Conservation (phyloP, 306 rosid genomes). For the Rosa multiflora region DNA sequence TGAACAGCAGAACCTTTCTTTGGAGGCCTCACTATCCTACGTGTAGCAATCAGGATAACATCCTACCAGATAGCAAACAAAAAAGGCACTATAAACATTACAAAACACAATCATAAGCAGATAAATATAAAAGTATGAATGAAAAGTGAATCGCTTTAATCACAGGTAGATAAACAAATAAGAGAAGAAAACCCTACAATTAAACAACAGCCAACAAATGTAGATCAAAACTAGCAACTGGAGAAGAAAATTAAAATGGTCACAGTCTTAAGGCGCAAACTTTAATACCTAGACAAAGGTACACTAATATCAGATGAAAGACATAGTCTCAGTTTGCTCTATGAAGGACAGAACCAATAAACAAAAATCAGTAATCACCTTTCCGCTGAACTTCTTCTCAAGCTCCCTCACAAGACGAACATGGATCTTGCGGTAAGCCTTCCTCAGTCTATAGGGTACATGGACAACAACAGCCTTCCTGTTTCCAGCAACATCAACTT, state of each 20-base stretch:
- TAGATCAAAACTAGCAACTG: not conserved
- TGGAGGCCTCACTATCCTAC: conserved; percentile 70
- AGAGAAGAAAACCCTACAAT: not conserved
- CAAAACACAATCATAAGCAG: not conserved
- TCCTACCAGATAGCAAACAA: conserved; percentile 37
- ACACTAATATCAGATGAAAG: not conserved
- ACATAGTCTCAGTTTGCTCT: not conserved
- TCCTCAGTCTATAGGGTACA: conserved; percentile 68
- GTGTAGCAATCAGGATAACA: conserved; percentile 62
- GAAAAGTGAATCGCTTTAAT: not conserved
- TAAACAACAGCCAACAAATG: not conserved
- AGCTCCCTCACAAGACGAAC: conserved; percentile 67
- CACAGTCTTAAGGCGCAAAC: not conserved
- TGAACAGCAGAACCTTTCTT: conserved; percentile 78
- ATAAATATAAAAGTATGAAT: not conserved
- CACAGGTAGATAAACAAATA: not conserved
- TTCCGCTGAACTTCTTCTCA: conserved; percentile 78
- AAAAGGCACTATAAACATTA: not conserved
- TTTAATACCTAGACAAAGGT: not conserved
- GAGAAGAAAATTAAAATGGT: not conserved
- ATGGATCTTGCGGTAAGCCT: conserved; percentile 68
- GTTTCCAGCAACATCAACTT: conserved; percentile 57
- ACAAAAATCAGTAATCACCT: conserved; percentile 31
- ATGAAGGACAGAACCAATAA: not conserved
- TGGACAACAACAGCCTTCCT: conserved; percentile 70